Base-by-base conservation (phyloP, 495 filamentous ascomycete genomes). In the Penicillium goetzii region DNA sequence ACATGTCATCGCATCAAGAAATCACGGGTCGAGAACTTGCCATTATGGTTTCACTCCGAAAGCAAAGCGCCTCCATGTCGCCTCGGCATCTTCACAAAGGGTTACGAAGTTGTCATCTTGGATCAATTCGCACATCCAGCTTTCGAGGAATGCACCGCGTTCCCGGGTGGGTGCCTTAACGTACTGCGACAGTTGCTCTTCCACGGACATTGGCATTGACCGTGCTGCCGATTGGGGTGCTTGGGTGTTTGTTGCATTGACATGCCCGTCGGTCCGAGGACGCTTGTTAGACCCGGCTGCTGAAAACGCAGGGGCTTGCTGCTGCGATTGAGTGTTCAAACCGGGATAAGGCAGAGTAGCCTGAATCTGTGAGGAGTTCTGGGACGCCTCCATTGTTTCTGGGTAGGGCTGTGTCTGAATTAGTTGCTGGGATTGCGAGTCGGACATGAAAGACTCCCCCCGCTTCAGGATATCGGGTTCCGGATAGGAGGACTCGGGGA, bases 31-130 rank as follows among this genome's bases (percentile, higher is more conserved):
- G 3, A 10, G 3, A 43, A 50, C 64, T 28, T 15, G 23, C n/a
- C 30, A 32, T 52, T 7, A 69, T 19, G 51, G 33, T 32, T 51
- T 71, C 45, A 64, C 69, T 3, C 81, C 79, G 62, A 81, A 67
- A 17, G 73, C 75, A 63, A 83, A 75, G 26, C 80, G 77, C 51
- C 61, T 70, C 80, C 81, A 84, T 10, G 74, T 68, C 1, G 67
- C 71, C 58, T 85, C 79, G 0, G 83, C 66, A 72, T 81, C 80
- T 51, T 76, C 68, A 33, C 75, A 78, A 14, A 85, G 68, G 41
- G 72, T 64, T 28, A 76, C 57, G 41, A 85, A 85, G 4, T 64
- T 68, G 32, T 81, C 78, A 50, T 85, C 79, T 33, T 80, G 66
- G 3, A 83, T 60, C 50, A 78, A 73, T 28, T 75, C 71, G 41